phyloP scores from a whole-genome alignment of 1,139 yeast species.

The Suhomyces bokatorum region DNA sequence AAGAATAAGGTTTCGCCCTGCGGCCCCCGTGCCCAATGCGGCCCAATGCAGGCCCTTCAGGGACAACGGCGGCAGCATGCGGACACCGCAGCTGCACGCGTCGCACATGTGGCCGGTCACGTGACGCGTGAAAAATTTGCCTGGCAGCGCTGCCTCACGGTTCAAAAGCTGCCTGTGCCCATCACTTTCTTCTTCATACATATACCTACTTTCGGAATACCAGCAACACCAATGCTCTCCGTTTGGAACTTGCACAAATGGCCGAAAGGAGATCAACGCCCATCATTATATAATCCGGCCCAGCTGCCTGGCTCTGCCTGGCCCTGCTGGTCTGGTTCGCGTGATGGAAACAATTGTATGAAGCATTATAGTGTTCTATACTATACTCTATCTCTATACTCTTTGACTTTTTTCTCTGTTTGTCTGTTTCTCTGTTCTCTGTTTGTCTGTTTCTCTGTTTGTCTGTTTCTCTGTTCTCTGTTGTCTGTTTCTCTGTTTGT shows the following conservation, averaged over 20 bases:
- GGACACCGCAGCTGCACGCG: neutral
- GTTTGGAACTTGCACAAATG: slow-evolving; percentile 51
- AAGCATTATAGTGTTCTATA: no score
- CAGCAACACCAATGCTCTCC: slow-evolving; percentile 47
- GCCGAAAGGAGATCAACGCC: slow-evolving; percentile 49
- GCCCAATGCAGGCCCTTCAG: neutral
- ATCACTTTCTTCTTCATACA: slow-evolving; percentile 24
- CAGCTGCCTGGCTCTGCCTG: neutral
- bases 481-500: no score
- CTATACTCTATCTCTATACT: no score
- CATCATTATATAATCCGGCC: slow-evolving; percentile 42
- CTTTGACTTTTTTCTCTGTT: no score
- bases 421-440: no score
- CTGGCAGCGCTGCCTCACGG: neutral
- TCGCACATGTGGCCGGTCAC: neutral
- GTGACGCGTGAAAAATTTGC: neutral
- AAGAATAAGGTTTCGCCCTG: neutral
- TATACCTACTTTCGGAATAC: slow-evolving; percentile 50
- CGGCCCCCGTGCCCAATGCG: neutral
- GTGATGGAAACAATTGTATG: slow-evolving; percentile 2
- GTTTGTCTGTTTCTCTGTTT: no score
- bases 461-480: no score
- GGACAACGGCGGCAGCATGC: neutral
- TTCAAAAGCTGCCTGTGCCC: neutral
- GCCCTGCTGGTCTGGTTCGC: slow-evolving; percentile 1